Percentiles rank a stretch among this genome's conserved stretches.
phyloP scores from a whole-genome alignment of 1,284 basidiomycete genomes.

The Ceratobasidium sp. region DNA sequence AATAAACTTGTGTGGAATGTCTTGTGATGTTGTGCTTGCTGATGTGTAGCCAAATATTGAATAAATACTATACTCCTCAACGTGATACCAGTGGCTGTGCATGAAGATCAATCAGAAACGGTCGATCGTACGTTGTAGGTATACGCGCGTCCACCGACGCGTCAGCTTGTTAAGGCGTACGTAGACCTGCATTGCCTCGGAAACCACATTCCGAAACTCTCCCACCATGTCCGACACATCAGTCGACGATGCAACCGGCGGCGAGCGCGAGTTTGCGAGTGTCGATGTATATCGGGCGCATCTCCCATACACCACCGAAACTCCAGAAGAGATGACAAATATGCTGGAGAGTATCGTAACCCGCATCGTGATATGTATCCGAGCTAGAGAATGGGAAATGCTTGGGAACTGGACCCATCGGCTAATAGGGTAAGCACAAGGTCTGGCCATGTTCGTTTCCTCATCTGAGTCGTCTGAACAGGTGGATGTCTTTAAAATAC shows the following conservation, averaged over 20 bases:
- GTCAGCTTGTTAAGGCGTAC: conserved; percentile 16
- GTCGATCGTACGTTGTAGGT: no score
- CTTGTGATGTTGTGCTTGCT: neutral
- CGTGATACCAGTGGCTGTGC: no score
- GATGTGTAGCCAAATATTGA: no score
- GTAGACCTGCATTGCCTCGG: conserved; percentile 1
- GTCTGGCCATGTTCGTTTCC: conserved; percentile 31
- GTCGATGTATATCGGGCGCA: conserved; percentile 30
- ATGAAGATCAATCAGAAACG: no score
- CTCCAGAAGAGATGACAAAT: conserved; percentile 75
- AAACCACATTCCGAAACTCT: neutral
- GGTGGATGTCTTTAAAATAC: conserved; percentile 85
- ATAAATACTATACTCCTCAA: no score
- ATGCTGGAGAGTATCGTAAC: conserved; percentile 76
- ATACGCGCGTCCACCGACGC: conserved; percentile 32
- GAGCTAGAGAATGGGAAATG: conserved; percentile 76
- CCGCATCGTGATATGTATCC: conserved; percentile 74
- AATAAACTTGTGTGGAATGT: neutral
- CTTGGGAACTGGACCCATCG: conserved; percentile 75
- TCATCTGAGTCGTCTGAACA: conserved; percentile 47
- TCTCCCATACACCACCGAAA: conserved; percentile 81
- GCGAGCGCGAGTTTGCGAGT: neutral
- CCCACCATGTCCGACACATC: conserved; percentile 27
- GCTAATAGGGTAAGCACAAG: conserved; percentile 69
- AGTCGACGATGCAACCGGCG: neutral